Evolutionary conservation across 2,329 filamentous ascomycete genomes (phyloP), one percentile per base, ranked within the genome.

Genomic region (Microsporum ferrugineum): DNA sequence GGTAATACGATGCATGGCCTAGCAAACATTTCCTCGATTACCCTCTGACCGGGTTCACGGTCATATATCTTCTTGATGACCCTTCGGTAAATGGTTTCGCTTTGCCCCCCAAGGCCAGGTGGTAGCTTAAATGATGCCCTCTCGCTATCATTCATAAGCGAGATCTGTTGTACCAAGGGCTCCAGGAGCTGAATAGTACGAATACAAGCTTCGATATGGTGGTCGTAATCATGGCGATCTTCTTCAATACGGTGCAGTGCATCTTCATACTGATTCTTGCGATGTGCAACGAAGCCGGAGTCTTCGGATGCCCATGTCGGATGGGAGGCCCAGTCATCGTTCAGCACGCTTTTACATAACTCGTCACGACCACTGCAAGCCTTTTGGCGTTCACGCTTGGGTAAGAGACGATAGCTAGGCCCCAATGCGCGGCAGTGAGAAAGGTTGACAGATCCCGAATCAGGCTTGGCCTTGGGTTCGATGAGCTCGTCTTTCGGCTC

Each of bases 221-320:
- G 96, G 73, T 99, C 94, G 69, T 99, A 99, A 71, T 99, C 94
- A 71, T 99, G 94, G 3, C 94, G 88, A 73, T 99, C 94, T 74
- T 99, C 94, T 74, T 99, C 94, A 63, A 99, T 96, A 23, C 94
- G 83, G 71, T 99, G 94, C 6, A 99, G 83, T 36, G 88, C 88
- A 73, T 99, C 94, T 73, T 99, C 94, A 65, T 88, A 95, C 60
- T 88, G 84, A 68, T 99, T 99, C 82, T 99, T 99, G 64, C 92
- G 85, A 75, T 99, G 94, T 10, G 94, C 94, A 63, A 99, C 92
- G 68, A 99, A 99, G 0, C 94, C 94, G 51, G 89, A 95, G 71
- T 99, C 94, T 74, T 99, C 94, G 0, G 92, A 97, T 1, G 92
- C 94, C 94, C 94, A 99, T 0, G 94, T 99, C 2, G 94, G 94